These are phyloP conservation scores for Castanospermum australe DNA, from an alignment of 306 rosid species.

Conservation along the genomic window DNA sequence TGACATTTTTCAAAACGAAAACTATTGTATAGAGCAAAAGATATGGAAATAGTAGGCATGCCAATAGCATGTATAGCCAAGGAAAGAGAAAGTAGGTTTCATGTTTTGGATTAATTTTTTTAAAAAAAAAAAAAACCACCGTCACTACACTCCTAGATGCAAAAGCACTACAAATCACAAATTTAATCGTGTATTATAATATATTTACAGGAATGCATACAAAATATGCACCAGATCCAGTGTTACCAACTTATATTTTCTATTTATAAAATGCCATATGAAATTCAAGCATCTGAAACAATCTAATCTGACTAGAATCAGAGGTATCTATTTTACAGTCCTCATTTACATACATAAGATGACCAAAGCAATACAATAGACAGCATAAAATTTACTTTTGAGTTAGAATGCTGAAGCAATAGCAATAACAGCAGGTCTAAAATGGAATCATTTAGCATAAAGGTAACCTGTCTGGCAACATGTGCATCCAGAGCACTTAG, in stretches of 20 bases:
- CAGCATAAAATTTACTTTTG: not conserved
- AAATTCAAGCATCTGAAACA: constrained; percentile 8
- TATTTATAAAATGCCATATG: not conserved
- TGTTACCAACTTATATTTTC: not conserved
- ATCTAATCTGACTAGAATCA: not conserved
- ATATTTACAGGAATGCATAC: not conserved
- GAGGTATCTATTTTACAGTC: not conserved
- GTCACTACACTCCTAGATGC: not conserved
- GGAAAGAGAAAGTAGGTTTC: not conserved
- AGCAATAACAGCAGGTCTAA: constrained; percentile 9
- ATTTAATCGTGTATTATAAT: not conserved
- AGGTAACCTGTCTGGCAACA: constrained; percentile 82
- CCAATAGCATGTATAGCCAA: not conserved
- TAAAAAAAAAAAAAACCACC: not conserved
- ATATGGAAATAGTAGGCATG: not conserved
- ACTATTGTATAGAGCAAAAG: not conserved
- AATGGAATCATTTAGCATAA: constrained; percentile 18
- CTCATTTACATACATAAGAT: constrained; percentile 2
- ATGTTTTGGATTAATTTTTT: not conserved
- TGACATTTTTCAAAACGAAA: not conserved
- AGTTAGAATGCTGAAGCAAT: not conserved
- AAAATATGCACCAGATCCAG: not conserved
- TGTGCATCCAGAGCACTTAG: constrained; percentile 96
- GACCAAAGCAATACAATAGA: constrained; percentile 12
- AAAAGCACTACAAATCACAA: not conserved